Evolutionary conservation across 2,329 filamentous ascomycete species (phyloP).

Genomic region (Mariannaea sp.): DNA sequence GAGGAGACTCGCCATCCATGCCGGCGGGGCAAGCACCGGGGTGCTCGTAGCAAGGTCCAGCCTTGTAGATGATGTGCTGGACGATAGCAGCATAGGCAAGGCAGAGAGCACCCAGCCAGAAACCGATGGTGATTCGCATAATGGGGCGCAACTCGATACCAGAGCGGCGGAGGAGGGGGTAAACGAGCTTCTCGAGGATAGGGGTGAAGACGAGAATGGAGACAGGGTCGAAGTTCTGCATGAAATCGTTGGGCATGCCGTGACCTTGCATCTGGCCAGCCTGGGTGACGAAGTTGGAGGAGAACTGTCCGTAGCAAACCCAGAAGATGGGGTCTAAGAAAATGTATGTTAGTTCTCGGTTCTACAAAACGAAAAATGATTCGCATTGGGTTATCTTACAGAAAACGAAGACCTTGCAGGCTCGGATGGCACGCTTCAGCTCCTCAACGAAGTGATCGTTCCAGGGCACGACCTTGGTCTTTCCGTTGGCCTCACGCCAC

Average conservation of each 20-base stretch:
- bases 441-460: slow-evolving; percentile 75
- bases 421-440: slow-evolving; percentile 67
- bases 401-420: slow-evolving; percentile 73
- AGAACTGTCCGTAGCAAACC: slow-evolving; percentile 71
- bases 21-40: slow-evolving; percentile 47
- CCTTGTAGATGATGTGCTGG: slow-evolving; percentile 63
- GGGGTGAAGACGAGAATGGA: slow-evolving; percentile 70
- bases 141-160: slow-evolving; percentile 68
- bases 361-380: too few relatives aligned
- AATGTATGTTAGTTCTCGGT: slow-evolving; percentile 4
- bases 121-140: slow-evolving; percentile 68
- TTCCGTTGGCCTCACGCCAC: slow-evolving; percentile 60
- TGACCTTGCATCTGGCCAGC: slow-evolving; percentile 61
- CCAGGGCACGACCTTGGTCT: slow-evolving; percentile 56
- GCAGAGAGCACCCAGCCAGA: slow-evolving; percentile 57
- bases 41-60: slow-evolving; percentile 55
- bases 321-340: slow-evolving; percentile 63
- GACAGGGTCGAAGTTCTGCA: slow-evolving; percentile 71
- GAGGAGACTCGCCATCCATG: slow-evolving; percentile 37
- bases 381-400: slow-evolving; percentile 40
- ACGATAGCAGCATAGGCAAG: slow-evolving; percentile 65
- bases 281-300: slow-evolving; percentile 69
- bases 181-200: slow-evolving; percentile 63
- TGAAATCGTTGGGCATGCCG: slow-evolving; percentile 71
- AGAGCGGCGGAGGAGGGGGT: slow-evolving; percentile 61